A percentile compares a stretch with the other conserved stretches of the same genome.
These are phyloP conservation scores for Aspergillus tanneri DNA, from an alignment of 2,329 filamentous ascomycete genomes.

Conservation along the genomic window DNA sequence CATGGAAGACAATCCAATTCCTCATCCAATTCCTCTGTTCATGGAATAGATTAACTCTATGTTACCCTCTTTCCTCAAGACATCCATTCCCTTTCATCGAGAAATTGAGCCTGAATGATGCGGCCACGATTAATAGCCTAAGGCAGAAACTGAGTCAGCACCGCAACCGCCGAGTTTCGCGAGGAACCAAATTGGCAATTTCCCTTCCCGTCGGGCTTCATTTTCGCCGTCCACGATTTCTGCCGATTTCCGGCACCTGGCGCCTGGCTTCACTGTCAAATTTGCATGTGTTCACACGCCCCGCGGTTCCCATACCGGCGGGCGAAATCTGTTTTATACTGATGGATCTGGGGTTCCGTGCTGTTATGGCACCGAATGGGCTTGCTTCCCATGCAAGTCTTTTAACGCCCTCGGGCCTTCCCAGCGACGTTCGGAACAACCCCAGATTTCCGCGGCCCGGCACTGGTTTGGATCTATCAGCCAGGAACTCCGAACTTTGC, in stretches of 20 bases:
- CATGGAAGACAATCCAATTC: no score
- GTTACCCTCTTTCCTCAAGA: no score
- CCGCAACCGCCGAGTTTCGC: conserved; percentile 31
- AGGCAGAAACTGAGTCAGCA: conserved; percentile 22
- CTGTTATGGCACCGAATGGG: conserved; percentile 37
- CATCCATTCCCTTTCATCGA: no score
- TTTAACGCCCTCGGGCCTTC: conserved; percentile 28
- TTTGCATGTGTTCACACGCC: conserved; percentile 23
- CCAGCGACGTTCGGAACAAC: conserved; percentile 38
- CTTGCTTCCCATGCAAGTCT: conserved; percentile 26
- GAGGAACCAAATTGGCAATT: conserved; percentile 1
- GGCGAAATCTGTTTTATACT: conserved; percentile 28
- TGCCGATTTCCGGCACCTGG: conserved; percentile 42
- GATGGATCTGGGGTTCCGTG: conserved; percentile 39
- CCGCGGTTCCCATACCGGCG: conserved; percentile 32
- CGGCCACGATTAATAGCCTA: no score
- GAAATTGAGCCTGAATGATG: no score
- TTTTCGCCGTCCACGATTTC: conserved; percentile 30
- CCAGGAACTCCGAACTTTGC: conserved; percentile 34
- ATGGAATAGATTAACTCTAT: no score
- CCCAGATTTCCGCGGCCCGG: conserved; percentile 33
- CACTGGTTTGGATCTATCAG: conserved; percentile 30
- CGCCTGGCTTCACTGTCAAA: conserved; percentile 21
- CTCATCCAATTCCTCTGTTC: no score
- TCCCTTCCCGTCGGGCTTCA: conserved; percentile 14